Evolutionary conservation across 2,329 filamentous ascomycete species (phyloP).

Genomic region (Botrytis fabae): DNA sequence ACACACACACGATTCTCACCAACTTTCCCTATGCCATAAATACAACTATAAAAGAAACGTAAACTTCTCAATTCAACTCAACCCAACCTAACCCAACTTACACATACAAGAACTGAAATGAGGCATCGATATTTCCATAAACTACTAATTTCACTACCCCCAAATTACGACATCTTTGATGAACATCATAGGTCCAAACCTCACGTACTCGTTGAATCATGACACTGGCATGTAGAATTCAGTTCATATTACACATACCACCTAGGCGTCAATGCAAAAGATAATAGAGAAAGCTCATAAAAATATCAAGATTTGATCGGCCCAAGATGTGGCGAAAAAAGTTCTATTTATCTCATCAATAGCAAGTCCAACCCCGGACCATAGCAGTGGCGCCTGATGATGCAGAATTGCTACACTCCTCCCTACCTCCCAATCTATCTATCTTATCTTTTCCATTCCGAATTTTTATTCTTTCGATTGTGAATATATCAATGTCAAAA

Average conservation of each 20-base stretch:
- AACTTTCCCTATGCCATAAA: too few species aligned
- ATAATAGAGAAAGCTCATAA: background rate
- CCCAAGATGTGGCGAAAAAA: background rate
- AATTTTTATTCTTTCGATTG: background rate
- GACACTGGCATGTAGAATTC: background rate
- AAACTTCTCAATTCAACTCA: too few species aligned
- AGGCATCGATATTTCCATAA: too few species aligned
- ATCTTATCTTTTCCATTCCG: conserved; percentile 5
- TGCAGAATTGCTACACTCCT: conserved; percentile 17
- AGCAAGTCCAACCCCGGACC: conserved; percentile 6
- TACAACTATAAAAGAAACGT: too few species aligned
- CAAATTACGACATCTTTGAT: background rate
- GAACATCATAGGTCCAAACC: too few species aligned
- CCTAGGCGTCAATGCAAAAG: background rate
- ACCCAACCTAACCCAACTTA: too few species aligned
- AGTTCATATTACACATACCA: background rate
- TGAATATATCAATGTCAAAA: background rate
- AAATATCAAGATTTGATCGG: background rate
- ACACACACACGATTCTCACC: too few species aligned
- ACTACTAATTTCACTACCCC: background rate
- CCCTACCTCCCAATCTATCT: conserved; percentile 20
- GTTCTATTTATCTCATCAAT: conserved; percentile 16
- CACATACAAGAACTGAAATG: too few species aligned
- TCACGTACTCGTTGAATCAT: background rate
- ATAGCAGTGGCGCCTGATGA: conserved; percentile 15